Evolutionary conservation across 73 alveolate genomes (phyloP).

Genomic region (Durusdinium trenchii): DNA sequence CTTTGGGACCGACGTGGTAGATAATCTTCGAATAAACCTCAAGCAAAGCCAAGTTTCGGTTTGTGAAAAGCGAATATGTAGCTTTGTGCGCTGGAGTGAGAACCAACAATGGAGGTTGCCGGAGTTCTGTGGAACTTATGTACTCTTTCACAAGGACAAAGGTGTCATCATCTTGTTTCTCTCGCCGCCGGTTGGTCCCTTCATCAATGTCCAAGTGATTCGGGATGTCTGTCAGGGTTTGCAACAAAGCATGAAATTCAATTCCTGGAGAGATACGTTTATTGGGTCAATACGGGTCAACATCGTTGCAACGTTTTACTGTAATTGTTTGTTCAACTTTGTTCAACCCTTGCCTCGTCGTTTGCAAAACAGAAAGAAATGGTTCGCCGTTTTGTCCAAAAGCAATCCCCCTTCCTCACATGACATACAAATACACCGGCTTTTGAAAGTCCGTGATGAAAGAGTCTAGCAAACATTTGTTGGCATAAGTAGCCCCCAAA

Average conservation of each 20-base stretch:
- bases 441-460: too few species aligned
- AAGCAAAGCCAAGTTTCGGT: neutral
- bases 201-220: neutral
- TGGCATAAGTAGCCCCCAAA: too few species aligned
- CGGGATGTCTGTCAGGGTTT: constrained; percentile 9
- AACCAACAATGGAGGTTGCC: constrained; percentile 15
- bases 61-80: neutral
- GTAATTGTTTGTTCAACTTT: neutral
- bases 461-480: too few species aligned
- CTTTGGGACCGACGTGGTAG: neutral
- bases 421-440: neutral
- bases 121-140: neutral
- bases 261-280: too few species aligned
- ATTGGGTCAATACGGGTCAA: neutral
- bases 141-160: constrained; percentile 13
- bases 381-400: constrained; percentile 5
- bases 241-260: too few species aligned
- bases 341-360: neutral
- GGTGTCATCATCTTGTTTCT: neutral
- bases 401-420: constrained; percentile 34
- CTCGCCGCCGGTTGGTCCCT: constrained; percentile 14
- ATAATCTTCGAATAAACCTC: too few species aligned
- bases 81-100: neutral
- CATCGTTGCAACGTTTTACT: too few species aligned
- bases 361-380: neutral